Evolutionary conservation across 768 basidiomycete species (phyloP), one percentile per base, ranked within the genome.

Genomic region (Leucocoprinus birnbaumii): DNA sequence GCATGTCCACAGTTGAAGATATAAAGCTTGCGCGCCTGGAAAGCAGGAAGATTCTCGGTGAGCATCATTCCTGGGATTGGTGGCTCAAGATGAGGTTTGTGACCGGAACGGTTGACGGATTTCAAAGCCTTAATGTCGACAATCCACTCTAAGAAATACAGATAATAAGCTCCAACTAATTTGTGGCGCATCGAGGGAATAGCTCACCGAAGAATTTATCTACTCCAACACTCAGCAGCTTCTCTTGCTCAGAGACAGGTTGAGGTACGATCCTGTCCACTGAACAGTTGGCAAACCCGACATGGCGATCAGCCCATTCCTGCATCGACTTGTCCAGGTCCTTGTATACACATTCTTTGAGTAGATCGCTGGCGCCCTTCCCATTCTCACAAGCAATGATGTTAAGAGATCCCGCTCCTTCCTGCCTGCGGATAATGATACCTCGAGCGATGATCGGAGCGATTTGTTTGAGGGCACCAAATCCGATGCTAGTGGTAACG

Each of bases 211-310:
- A 55, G 25, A 55, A 55, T 22, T 55, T 55, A 26, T 48, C 53
- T 13, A 55, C 53, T 1, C 53, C 53, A 18, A 55, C 45, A 5
- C 37, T 48, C n/a, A 55, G 18, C 21, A 18, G 13, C 13, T 55
- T 47, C 37, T 26, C 38, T 26, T 55, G 53, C 18, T 55, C 53
- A 2, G 44, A 43, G 13, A 48, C 38, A 3, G 53, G 53, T 21
- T 21, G 24, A 5, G 53, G 53, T 2, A 55, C 53, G 3, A 55
- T 55, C 11, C 53, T 55, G 26, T 55, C 53, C 3, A 55, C 53
- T 3, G 53, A 55, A 18, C 53, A 55, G n/a, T 55, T 41, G 6
- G 53, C 53, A 18, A 55, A 55, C 19, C 53, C 53, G 53, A 55
- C 53, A 14, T 42, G 18, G 8, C 34, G 37, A 16, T 55, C 46